Conservation (phyloP, 208 protist genomes). For the Angomonas deanei region DNA sequence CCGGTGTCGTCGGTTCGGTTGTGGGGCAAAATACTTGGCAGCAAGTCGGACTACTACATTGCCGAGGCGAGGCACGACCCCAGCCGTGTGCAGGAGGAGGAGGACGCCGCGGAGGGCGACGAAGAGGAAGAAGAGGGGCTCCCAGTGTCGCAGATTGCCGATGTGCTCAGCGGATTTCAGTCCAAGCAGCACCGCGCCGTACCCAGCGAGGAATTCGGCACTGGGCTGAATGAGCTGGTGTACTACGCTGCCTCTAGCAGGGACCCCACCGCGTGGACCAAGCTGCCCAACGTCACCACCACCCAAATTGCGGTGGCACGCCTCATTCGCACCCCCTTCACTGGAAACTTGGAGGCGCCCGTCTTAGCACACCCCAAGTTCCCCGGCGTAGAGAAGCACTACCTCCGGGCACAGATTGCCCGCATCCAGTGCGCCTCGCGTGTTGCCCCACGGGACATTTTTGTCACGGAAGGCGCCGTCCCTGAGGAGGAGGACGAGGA, state of each 20-base stretch:
- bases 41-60: slow-evolving; percentile 82
- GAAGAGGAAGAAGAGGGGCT: slow-evolving; percentile 61
- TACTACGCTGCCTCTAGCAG: slow-evolving; percentile 83
- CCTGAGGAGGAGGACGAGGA: slow-evolving; percentile 87
- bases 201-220: slow-evolving; percentile 52
- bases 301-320: slow-evolving; percentile 82
- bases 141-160: slow-evolving; percentile 54
- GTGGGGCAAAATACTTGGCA: slow-evolving; percentile 87
- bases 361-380: slow-evolving; percentile 90
- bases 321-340: slow-evolving; percentile 83
- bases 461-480: slow-evolving; percentile 73
- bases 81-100: slow-evolving; percentile 65
- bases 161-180: slow-evolving; percentile 53
- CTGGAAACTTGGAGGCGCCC: slow-evolving; percentile 83
- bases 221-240: slow-evolving; percentile 80
- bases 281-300: slow-evolving; percentile 90
- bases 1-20: slow-evolving; percentile 80
- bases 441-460: slow-evolving; percentile 82
- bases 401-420: slow-evolving; percentile 94
- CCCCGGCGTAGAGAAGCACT: slow-evolving; percentile 88
- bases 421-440: slow-evolving; percentile 87
- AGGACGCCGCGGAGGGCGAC: slow-evolving; percentile 37
- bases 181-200: slow-evolving; percentile 27
- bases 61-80: slow-evolving; percentile 79
- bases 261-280: slow-evolving; percentile 79